Conservation (phyloP, 192 early-diverging fungal genomes). For the Backusella tuberculispora region DNA sequence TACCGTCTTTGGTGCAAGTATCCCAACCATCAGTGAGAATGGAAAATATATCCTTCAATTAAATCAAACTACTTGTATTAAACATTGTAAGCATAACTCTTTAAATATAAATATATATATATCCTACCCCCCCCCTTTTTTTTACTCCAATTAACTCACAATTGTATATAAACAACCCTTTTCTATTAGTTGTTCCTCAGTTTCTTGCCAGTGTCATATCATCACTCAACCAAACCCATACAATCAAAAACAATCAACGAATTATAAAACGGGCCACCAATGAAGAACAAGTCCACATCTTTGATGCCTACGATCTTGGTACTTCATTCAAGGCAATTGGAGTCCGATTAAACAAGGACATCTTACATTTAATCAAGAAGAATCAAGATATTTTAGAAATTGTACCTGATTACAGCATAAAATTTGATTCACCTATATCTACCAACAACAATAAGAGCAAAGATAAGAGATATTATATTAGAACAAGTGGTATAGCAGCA, state of each 20-base stretch:
- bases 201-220: slow-evolving; percentile 16
- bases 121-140: background rate
- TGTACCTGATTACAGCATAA: slow-evolving; percentile 25
- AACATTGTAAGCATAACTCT: slow-evolving; percentile 7
- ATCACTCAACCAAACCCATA: background rate
- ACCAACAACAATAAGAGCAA: background rate
- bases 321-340: slow-evolving; percentile 23
- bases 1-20: background rate
- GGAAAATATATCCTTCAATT: slow-evolving; percentile 21
- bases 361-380: background rate
- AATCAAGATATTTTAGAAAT: slow-evolving; percentile 21
- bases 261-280: background rate
- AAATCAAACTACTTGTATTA: slow-evolving; percentile 19
- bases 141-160: background rate
- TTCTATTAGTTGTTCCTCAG: slow-evolving; percentile 17
- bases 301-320: slow-evolving; percentile 28
- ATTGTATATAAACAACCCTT: background rate
- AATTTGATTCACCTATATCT: slow-evolving; percentile 17
- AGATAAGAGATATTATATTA: slow-evolving; percentile 20
- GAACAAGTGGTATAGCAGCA: background rate
- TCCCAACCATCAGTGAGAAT: background rate
- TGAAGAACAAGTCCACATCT: slow-evolving; percentile 10
- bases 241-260: background rate
- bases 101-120: background rate
- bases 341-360: background rate